Evolutionary conservation across 371 early-diverging fungal species (phyloP).

Genomic region (Mortierella sp.): DNA sequence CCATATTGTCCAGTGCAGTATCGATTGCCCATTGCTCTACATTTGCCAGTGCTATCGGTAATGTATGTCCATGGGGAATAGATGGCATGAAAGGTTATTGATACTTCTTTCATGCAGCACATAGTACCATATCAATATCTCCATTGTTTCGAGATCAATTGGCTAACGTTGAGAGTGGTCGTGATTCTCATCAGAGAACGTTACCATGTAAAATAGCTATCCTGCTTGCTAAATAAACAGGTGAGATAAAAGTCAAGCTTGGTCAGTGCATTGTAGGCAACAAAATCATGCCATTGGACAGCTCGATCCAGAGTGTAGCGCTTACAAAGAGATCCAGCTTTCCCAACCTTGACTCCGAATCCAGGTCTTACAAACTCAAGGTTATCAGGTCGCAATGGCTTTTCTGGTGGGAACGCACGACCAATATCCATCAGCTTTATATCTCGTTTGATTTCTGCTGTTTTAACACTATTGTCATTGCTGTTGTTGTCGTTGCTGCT

Average conservation of each 20-base stretch:
- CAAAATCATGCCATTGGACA: not conserved
- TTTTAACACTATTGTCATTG: not conserved
- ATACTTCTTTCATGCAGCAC: too few relatives aligned
- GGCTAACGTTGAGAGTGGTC: too few relatives aligned
- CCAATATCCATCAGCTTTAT: conserved; percentile 46
- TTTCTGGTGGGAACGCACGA: conserved; percentile 57
- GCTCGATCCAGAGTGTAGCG: not conserved
- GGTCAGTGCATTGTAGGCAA: too few relatives aligned
- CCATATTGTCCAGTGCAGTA: conserved; percentile 68
- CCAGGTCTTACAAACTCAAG: conserved; percentile 60
- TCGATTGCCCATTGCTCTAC: conserved; percentile 77
- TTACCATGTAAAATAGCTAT: conserved; percentile 65
- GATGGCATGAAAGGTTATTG: not conserved
- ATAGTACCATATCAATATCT: too few relatives aligned
- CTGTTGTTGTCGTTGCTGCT: not conserved
- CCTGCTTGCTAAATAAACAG: conserved; percentile 44
- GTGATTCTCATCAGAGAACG: too few relatives aligned
- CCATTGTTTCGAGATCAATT: not conserved
- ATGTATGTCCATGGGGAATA: not conserved
- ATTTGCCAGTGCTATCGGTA: conserved; percentile 60
- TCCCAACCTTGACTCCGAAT: conserved; percentile 57
- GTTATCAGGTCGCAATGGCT: conserved; percentile 58
- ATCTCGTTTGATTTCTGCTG: not conserved
- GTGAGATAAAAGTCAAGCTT: not conserved
- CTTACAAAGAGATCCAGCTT: conserved; percentile 57